A percentile compares a stretch with the other conserved stretches of the same genome.
Evolutionary conservation across 1,139 yeast species (phyloP).

Genomic region (Pichia sp.): DNA sequence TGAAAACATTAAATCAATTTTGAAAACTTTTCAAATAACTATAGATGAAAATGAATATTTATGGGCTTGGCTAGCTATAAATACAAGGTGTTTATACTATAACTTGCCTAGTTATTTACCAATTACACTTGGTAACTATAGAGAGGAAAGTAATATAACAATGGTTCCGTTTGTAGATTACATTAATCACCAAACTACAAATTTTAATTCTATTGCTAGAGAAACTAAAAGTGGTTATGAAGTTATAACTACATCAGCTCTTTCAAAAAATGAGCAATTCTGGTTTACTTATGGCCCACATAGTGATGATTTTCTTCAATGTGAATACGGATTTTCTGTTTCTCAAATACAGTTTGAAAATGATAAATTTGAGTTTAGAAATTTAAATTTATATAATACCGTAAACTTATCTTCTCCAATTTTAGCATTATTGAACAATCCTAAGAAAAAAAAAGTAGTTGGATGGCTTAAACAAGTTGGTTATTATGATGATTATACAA

Average conservation of each 20-base stretch:
- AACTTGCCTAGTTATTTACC: slow-evolving; percentile 43
- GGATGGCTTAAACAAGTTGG: slow-evolving; percentile 45
- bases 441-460: slow-evolving; percentile 31
- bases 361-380: neutral
- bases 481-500: slow-evolving; percentile 71
- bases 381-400: slow-evolving; percentile 25
- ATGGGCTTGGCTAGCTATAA: slow-evolving; percentile 82
- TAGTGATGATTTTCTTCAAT: slow-evolving; percentile 68
- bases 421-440: slow-evolving; percentile 29
- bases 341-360: slow-evolving; percentile 55
- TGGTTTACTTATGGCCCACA: slow-evolving; percentile 83
- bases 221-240: slow-evolving; percentile 42
- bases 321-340: slow-evolving; percentile 77
- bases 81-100: slow-evolving; percentile 87
- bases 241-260: slow-evolving; percentile 36
- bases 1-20: slow-evolving; percentile 26
- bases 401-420: slow-evolving; percentile 53
- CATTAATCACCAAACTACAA: slow-evolving; percentile 63
- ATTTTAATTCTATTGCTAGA: slow-evolving; percentile 43
- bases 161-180: slow-evolving; percentile 91
- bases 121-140: slow-evolving; percentile 16
- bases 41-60: slow-evolving; percentile 33
- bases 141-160: slow-evolving; percentile 62
- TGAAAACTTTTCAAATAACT: slow-evolving; percentile 13
- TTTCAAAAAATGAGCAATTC: slow-evolving; percentile 49